Conservation (phyloP, 768 basidiomycete genomes). For the Coprinopsis marcescibilis region DNA sequence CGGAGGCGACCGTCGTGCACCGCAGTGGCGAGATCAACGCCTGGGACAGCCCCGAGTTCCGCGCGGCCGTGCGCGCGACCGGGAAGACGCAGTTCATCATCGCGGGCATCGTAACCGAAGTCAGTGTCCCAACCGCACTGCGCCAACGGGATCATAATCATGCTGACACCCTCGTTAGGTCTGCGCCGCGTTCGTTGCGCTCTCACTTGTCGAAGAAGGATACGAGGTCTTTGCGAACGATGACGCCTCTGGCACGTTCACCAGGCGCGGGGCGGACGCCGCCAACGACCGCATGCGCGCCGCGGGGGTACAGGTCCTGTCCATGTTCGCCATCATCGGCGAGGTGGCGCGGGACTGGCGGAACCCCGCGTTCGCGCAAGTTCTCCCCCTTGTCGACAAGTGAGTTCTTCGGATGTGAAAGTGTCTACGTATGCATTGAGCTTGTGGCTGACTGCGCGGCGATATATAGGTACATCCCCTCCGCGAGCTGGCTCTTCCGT, state of each 20-base stretch:
- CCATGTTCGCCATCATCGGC: constrained; percentile 36
- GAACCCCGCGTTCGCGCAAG: constrained; percentile 31
- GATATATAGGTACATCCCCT: not conserved
- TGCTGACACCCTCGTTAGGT: constrained; percentile 30
- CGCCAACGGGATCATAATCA: not conserved
- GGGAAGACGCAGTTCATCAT: constrained; percentile 46
- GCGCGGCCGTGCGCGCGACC: constrained; percentile 38
- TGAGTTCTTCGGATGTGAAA: constrained; percentile 17
- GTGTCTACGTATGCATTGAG: too few species aligned
- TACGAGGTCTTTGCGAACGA: constrained; percentile 44
- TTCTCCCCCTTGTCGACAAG: constrained; percentile 42
- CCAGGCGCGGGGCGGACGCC: constrained; percentile 32
- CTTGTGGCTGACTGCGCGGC: not conserved
- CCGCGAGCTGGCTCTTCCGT: not conserved
- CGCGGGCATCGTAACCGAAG: constrained; percentile 45
- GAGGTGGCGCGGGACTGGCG: constrained; percentile 51
- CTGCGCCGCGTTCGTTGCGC: constrained; percentile 42
- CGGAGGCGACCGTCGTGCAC: constrained; percentile 38
- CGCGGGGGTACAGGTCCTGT: constrained; percentile 41
- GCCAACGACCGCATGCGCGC: constrained; percentile 44
- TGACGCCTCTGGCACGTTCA: constrained; percentile 40
- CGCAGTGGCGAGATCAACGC: constrained; percentile 46
- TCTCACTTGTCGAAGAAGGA: constrained; percentile 40
- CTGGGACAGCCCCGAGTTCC: constrained; percentile 47
- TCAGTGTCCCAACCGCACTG: constrained; percentile 16